Evolutionary conservation across 768 basidiomycete genomes (phyloP), one percentile per base, ranked within the genome.

Genomic region (Tricholoma sp.): DNA sequence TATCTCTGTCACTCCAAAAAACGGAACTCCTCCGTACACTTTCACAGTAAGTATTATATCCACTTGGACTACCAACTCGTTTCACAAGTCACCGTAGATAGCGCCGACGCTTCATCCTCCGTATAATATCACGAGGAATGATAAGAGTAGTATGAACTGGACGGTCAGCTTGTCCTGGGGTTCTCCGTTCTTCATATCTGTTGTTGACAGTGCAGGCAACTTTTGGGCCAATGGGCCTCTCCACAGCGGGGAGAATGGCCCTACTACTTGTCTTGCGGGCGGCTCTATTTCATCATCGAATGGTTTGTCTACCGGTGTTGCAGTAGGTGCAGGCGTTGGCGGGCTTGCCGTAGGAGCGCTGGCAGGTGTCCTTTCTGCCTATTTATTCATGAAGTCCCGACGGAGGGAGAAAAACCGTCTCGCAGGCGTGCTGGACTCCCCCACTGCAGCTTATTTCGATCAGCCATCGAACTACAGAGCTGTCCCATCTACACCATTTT

Each of bases 41-140:
- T 67, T 85, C 53, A 84, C 81, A 15, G 84, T 81, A 59, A 60
- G 79, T 42, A 4, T 24, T 24, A 17, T 39, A 24, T 28, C n/a
- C 20, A 49, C 11, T 32, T n/a, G 7, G 20, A 12, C n/a, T 13
- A 32, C 44, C 44, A 33, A 28, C 24, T 61, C 41, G 13, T 13
- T 18, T 36, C 57, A 47, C 12, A 31, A 41, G n/a, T 18, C 47
- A 20, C 18, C 24, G 7, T 58, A 86, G 84, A 66, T 85, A 51
- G 82, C 82, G 6, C 84, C 85, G 17, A 66, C 83, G 6, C 70
- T 85, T 1, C 84, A 84, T 59, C 82, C 85, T 10, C 84, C 84
- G 4, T 76, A 75, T 41, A 84, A 84, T 61, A 76, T 84, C 55
- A 81, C 82, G 0, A 75, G 75, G 1, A 55, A 69, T 6, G 68